Evolutionary conservation across 805 yeast species (phyloP).

Genomic region (Lachancea meyersii): DNA sequence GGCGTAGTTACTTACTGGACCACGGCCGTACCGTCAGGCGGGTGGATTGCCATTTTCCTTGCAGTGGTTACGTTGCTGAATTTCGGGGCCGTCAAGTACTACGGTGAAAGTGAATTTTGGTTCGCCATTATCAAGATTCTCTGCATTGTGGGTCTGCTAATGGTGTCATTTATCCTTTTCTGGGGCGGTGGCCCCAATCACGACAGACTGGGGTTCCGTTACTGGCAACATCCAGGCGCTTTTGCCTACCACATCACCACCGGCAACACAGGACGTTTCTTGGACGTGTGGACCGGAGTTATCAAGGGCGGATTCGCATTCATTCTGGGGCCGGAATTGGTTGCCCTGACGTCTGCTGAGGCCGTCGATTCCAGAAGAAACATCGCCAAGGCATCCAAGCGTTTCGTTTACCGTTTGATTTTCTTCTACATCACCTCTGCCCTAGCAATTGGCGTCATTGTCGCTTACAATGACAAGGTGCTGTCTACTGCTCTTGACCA

Average conservation of each 20-base stretch:
- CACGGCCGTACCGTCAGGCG: constrained; percentile 43
- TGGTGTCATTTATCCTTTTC: constrained; percentile 50
- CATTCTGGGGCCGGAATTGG: constrained; percentile 45
- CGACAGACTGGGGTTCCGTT: constrained; percentile 51
- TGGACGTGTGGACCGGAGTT: constrained; percentile 47
- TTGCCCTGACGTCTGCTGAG: constrained; percentile 46
- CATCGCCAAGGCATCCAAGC: constrained; percentile 47
- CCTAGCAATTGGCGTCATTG: constrained; percentile 52
- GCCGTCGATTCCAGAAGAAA: constrained; percentile 42
- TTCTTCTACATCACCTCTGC: constrained; percentile 49
- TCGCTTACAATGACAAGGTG: constrained; percentile 43
- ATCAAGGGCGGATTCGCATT: constrained; percentile 46
- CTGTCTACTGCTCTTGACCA: constrained; percentile 34
- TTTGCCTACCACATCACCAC: constrained; percentile 31
- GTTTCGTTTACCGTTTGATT: constrained; percentile 49
- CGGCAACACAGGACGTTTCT: constrained; percentile 41
- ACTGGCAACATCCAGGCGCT: constrained; percentile 55
- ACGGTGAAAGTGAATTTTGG: constrained; percentile 60
- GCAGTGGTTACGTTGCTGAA: constrained; percentile 55
- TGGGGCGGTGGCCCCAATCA: constrained; percentile 60
- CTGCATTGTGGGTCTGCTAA: constrained; percentile 55
- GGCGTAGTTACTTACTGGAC: constrained; percentile 47
- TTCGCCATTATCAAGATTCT: constrained; percentile 57
- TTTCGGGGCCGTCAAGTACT: constrained; percentile 47
- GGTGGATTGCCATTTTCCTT: constrained; percentile 49